Conservation (phyloP, 306 rosid genomes). For the Spatholobus suberectus region DNA sequence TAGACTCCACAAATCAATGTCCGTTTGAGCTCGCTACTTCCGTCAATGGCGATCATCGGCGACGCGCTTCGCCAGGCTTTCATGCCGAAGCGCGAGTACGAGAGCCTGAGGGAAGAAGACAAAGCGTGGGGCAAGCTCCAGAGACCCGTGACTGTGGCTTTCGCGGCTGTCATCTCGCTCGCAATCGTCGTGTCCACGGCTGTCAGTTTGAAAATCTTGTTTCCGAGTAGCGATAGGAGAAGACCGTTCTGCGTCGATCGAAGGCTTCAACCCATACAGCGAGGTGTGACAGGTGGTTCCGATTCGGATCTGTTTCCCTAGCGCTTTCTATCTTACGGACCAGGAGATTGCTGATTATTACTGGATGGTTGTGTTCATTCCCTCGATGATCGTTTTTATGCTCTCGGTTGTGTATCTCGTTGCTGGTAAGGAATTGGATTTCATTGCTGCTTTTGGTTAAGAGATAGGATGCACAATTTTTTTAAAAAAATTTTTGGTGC, state of each 20-base stretch:
- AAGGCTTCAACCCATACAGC: slow-evolving; percentile 62
- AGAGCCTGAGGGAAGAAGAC: slow-evolving; percentile 85
- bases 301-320: slow-evolving; percentile 64
- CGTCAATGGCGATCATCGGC: slow-evolving; percentile 77
- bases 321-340: slow-evolving; percentile 82
- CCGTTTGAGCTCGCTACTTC: slow-evolving; percentile 2
- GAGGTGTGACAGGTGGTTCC: slow-evolving; percentile 59
- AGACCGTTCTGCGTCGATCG: slow-evolving; percentile 80
- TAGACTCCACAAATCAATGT: neutral
- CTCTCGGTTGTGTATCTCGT: slow-evolving; percentile 68
- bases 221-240: slow-evolving; percentile 58
- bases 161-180: slow-evolving; percentile 44
- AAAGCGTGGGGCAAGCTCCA: slow-evolving; percentile 87
- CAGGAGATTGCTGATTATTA: slow-evolving; percentile 90
- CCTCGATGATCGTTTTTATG: slow-evolving; percentile 66
- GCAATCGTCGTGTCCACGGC: slow-evolving; percentile 49
- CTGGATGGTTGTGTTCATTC: slow-evolving; percentile 92
- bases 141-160: slow-evolving; percentile 59
- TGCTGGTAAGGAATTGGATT: slow-evolving; percentile 63
- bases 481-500: neutral
- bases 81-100: slow-evolving; percentile 93
- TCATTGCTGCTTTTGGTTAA: neutral
- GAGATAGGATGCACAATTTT: neutral
- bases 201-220: slow-evolving; percentile 77
- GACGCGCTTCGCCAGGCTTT: slow-evolving; percentile 97